phyloP scores from a whole-genome alignment of 179 eudicot genomes.

The Amaranthus tricolor region DNA sequence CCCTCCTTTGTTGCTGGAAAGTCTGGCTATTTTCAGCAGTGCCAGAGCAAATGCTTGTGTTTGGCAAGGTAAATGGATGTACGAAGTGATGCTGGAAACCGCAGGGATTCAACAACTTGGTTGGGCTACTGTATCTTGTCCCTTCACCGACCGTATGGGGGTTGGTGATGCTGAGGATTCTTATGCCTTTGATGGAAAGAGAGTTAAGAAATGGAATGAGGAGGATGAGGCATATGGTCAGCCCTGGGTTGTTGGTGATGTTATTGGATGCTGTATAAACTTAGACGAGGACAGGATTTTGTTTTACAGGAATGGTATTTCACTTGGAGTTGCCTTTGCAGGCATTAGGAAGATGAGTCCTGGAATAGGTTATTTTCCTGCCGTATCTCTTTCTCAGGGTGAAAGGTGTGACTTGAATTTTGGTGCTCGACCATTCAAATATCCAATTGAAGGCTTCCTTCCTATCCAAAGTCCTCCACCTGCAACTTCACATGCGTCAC shows the following conservation, averaged over 20 bases:
- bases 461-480: conserved; percentile 73
- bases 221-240: conserved; percentile 82
- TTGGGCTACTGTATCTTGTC: conserved; percentile 84
- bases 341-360: conserved; percentile 78
- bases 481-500: conserved; percentile 35
- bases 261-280: conserved; percentile 93
- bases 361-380: conserved; percentile 85
- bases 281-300: conserved; percentile 60
- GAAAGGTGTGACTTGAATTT: conserved; percentile 89
- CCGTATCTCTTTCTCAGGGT: conserved; percentile 90
- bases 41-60: conserved; percentile 86
- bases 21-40: conserved; percentile 84
- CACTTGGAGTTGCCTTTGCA: conserved; percentile 82
- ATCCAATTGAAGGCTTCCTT: conserved; percentile 66
- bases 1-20: conserved; percentile 60
- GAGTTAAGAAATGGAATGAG: conserved; percentile 82
- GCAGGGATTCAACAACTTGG: conserved; percentile 94
- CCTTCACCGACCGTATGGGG: conserved; percentile 81
- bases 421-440: conserved; percentile 76
- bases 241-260: conserved; percentile 92
- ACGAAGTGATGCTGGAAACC: conserved; percentile 87
- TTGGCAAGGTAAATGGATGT: conserved; percentile 99
- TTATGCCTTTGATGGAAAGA: conserved; percentile 90
- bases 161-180: conserved; percentile 98
- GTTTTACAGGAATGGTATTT: conserved; percentile 72